A percentile compares a stretch with the other conserved stretches of the same genome.
Evolutionary conservation across 768 basidiomycete genomes (phyloP).

Genomic region (Boletus reticulatus): DNA sequence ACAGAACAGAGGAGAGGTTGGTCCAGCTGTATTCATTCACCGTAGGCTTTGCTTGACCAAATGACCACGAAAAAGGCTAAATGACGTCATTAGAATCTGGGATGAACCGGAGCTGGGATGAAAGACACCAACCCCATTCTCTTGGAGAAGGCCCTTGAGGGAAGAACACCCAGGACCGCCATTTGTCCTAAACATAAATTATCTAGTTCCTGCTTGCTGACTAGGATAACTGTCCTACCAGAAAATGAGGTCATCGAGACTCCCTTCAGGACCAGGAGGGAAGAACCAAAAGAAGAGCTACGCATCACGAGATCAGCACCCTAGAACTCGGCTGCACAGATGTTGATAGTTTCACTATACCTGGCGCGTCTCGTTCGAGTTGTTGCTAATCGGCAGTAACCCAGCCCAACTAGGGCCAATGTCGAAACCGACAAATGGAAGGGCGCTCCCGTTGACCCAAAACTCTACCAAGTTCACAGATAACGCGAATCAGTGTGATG

Average conservation of each 20-base stretch:
- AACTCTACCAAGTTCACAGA: slow-evolving; percentile 46
- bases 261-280: slow-evolving; percentile 72
- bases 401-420: slow-evolving; percentile 77
- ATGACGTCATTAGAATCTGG: neutral
- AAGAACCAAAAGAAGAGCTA: slow-evolving; percentile 87
- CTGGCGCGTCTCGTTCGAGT: slow-evolving; percentile 63
- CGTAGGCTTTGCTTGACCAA: slow-evolving; percentile 61
- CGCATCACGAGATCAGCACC: neutral
- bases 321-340: neutral
- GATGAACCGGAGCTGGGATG: slow-evolving; percentile 7
- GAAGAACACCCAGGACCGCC: slow-evolving; percentile 82
- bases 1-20: slow-evolving; percentile 71
- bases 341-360: slow-evolving; percentile 27
- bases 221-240: slow-evolving; percentile 41
- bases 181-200: slow-evolving; percentile 53
- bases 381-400: slow-evolving; percentile 63
- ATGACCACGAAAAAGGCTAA: slow-evolving; percentile 67
- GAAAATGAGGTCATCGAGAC: slow-evolving; percentile 70
- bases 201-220: neutral
- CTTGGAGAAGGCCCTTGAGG: slow-evolving; percentile 67
- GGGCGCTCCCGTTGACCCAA: slow-evolving; percentile 61
- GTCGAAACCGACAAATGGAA: slow-evolving; percentile 71
- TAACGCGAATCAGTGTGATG: neutral
- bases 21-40: slow-evolving; percentile 75
- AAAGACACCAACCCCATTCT: slow-evolving; percentile 58